These are phyloP conservation scores for Pythium sp. DNA, from an alignment of 352 stramenopile species.

Conservation along the genomic window DNA sequence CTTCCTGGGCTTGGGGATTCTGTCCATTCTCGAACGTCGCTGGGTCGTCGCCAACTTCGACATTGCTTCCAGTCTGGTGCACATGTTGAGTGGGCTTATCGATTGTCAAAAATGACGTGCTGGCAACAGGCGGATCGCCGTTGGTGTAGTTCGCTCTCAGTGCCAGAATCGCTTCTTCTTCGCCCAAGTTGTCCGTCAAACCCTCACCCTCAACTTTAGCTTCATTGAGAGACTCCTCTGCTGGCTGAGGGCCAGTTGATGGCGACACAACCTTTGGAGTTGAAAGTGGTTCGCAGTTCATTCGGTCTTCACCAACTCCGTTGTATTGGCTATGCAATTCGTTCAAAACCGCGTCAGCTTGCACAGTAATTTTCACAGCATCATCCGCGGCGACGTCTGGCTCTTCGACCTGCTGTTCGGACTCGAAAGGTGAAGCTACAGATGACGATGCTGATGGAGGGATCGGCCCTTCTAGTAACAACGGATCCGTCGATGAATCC, in stretches of 20 bases:
- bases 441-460: not conserved
- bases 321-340: not conserved
- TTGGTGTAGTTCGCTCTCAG: not conserved
- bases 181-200: not conserved
- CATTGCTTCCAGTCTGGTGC: too few species aligned
- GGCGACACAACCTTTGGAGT: not conserved
- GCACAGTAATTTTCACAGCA: not conserved
- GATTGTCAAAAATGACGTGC: too few species aligned
- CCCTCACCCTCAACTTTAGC: not conserved
- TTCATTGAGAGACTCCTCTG: not conserved
- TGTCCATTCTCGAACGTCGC: too few species aligned
- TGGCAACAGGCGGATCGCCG: too few species aligned
- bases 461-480: not conserved
- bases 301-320: not conserved
- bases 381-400: not conserved
- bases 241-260: not conserved
- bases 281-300: not conserved
- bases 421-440: not conserved
- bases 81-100: too few species aligned
- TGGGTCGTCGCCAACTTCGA: too few species aligned
- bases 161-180: not conserved
- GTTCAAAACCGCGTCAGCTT: not conserved
- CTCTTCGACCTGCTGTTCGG: not conserved
- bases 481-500: not conserved
- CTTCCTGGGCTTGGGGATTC: too few species aligned